Conservation (phyloP, 2,329 filamentous ascomycete genomes). For the Cladosporium sp. region DNA sequence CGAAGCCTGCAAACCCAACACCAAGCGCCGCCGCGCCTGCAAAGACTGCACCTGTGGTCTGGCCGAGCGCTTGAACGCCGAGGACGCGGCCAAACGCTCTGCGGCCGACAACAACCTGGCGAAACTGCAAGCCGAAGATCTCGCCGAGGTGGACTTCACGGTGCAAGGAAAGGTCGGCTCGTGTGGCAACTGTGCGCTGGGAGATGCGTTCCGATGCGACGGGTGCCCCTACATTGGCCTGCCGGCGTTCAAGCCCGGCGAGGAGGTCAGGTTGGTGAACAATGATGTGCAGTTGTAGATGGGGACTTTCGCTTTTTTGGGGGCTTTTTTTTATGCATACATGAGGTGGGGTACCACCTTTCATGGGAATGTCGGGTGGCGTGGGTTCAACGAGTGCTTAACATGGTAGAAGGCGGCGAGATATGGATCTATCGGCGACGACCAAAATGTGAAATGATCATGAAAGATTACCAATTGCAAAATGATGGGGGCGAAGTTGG, state of each 20-base stretch:
- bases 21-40: slow-evolving; percentile 87
- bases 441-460: no score
- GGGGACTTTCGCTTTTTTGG: not conserved
- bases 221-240: slow-evolving; percentile 83
- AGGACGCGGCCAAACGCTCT: slow-evolving; percentile 67
- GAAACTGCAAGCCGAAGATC: slow-evolving; percentile 70
- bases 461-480: no score
- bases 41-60: slow-evolving; percentile 98
- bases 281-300: slow-evolving; percentile 73
- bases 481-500: no score
- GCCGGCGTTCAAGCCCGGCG: slow-evolving; percentile 93
- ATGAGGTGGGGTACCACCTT: no score
- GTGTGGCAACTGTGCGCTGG: slow-evolving; percentile 89
- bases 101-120: slow-evolving; percentile 53
- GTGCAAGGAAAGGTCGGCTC: slow-evolving; percentile 95
- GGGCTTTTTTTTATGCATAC: no score
- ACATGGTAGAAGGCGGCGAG: no score
- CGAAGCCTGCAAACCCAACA: slow-evolving; percentile 80
- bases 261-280: slow-evolving; percentile 85
- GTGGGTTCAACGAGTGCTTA: no score
- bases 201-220: slow-evolving; percentile 68
- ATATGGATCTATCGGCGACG: no score
- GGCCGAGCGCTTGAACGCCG: slow-evolving; percentile 76
- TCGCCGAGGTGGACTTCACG: slow-evolving; percentile 91
- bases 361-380: no score